Evolutionary conservation across 441 rosid species (phyloP), one percentile per base, ranked within the genome.

Genomic region (Kokia cookei): DNA sequence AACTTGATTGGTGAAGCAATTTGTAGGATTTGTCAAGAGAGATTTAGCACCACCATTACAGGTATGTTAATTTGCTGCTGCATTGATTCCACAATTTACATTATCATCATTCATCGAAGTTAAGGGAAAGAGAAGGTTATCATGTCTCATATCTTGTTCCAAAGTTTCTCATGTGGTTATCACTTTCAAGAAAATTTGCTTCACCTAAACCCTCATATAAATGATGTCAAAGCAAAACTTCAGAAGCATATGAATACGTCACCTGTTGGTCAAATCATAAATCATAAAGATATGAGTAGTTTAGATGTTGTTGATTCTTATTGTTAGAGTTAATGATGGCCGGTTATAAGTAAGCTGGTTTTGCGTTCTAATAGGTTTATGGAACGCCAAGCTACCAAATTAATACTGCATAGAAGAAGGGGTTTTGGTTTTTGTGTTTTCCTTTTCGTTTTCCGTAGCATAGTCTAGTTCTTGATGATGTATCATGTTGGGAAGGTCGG

Each of bases 11-110:
- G 88, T 74, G 79, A 50, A 26, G 91, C 91, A 10, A 24, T 71
- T 0, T 86, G 91, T 17, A 75, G 87, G 70, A 88, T 88, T 67
- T 88, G 89, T 82, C 86, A 82, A 2, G 91, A 88, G 76, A 80
- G 80, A 63, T 88, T 82, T 73, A 82, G 86, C 82, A 86, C 87
- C 62, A n/a, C 86, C 59, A 81, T 83, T 73, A 88, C 87, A 70
- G 89, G 91, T 82, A 61, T 24, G 47, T 37, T 27, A 17, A 0
- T n/a, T 29, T 12, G 22, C 37, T 53, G 6, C 22, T 71, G 32
- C 32, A 54, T 69, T 17, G 35, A 19, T 60, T 69, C 55, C 15
- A 13, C 3, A 26, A 24, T 66, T 26, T 26, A 47, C 57, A 66
- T 24, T 24, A 14, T 66, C 17, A 47, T 65, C 37, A 65, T 43